A percentile compares a stretch with the other conserved stretches of the same genome.
Conservation (phyloP, 75 land plant species). For the Ceratopteris richardii region DNA sequence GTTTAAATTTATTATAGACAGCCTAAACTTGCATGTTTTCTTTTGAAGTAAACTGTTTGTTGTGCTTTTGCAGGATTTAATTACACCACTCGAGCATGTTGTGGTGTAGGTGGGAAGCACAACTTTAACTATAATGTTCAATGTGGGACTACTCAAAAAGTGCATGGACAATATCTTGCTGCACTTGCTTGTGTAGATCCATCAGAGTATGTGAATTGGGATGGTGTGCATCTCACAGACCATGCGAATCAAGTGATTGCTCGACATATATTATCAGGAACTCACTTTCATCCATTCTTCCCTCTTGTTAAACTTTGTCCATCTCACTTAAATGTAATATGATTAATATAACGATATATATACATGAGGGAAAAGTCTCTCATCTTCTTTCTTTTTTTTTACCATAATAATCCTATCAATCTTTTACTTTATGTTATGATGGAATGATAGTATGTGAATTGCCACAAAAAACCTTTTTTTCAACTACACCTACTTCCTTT, state of each 20-base stretch:
- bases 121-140: slow-evolving; percentile 18
- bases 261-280: slow-evolving; percentile 14
- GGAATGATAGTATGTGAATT: too few species aligned
- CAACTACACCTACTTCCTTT: too few species aligned
- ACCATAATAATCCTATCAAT: too few species aligned
- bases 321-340: slow-evolving; percentile 1
- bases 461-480: too few species aligned
- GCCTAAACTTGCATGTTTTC: too few species aligned
- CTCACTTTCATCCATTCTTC: slow-evolving; percentile 15
- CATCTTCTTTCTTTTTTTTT: too few species aligned
- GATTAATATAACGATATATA: neutral
- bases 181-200: slow-evolving; percentile 17
- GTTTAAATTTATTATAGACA: too few species aligned
- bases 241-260: slow-evolving; percentile 16
- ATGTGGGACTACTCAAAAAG: slow-evolving; percentile 8
- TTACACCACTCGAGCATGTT: slow-evolving; percentile 15
- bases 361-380: too few species aligned
- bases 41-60: too few species aligned
- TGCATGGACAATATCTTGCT: slow-evolving; percentile 9
- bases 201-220: slow-evolving; percentile 14
- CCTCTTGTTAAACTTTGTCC: slow-evolving; percentile 10
- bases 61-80: slow-evolving; percentile 15
- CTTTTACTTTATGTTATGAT: too few species aligned
- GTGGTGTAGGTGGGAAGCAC: slow-evolving; percentile 16
- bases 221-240: slow-evolving; percentile 28